Base-by-base conservation (phyloP, 2,329 filamentous ascomycete genomes). In the Aspergillus bombycis region DNA sequence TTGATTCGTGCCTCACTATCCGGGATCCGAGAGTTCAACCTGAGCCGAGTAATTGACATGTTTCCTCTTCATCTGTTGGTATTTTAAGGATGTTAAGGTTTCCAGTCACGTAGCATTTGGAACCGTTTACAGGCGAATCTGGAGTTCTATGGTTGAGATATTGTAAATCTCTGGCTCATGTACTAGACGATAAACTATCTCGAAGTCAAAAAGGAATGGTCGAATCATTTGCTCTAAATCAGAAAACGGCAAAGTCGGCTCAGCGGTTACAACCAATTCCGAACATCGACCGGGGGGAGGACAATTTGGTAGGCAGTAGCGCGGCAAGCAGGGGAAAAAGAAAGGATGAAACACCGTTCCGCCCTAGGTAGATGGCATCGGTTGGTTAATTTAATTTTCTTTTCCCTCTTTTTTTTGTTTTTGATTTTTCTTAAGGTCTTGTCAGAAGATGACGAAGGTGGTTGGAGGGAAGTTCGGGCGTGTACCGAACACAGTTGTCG, bases 241-340 rank as follows among this genome's bases (percentile, higher is more conserved):
- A 65, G 57, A 61, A 64, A 67, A 64, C 65, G 67, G 65, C 57
- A 65, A 63, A 58, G 57, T 65, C 67, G 68, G 67, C 59, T 62
- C 57, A 62, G 38, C 61, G 63, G 54, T 38, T 64, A 67, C 61
- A 63, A 48, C 57, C 62, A 63, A 59, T 68, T 69, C 69, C 70
- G 69, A 71, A 69, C 41, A 60, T 66, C 32, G 65, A 60, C 67
- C 69, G 67, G 67, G 62, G 63, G 53, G 50, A 63, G 65, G 53
- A 57, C 57, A 61, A 66, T 67, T 67, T 68, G 65, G 65, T 67
- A 69, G 67, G 64, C 66, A 68, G 65, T 64, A 68, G 48, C 48
- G 66, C 66, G 64, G 65, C 62, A 70, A 69, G 66, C 66, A 67
- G 66, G 65, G 66, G 66, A 61, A 68, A 63, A 58, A 50, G 26